Evolutionary conservation across 495 filamentous ascomycete species (phyloP).

Genomic region (Tuber melanosporum): DNA sequence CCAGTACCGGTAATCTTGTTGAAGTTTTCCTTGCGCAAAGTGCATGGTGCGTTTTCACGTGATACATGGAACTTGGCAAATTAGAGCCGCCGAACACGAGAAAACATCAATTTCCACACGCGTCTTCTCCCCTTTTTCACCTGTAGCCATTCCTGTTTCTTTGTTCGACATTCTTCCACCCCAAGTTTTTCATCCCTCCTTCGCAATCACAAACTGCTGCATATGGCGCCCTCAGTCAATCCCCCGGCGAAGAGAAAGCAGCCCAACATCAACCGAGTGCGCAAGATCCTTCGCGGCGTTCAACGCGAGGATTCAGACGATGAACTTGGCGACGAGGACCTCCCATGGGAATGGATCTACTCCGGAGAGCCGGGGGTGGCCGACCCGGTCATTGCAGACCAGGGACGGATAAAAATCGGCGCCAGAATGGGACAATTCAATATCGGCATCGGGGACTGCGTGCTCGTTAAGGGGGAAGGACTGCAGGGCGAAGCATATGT

Average conservation of each 20-base stretch:
- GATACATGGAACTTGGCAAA: neutral
- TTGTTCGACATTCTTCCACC: neutral
- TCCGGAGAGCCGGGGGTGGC: conserved; percentile 19
- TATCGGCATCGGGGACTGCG: conserved; percentile 71
- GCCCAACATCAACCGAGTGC: conserved; percentile 45
- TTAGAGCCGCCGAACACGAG: neutral
- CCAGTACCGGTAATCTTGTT: too few relatives aligned
- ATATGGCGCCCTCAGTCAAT: neutral
- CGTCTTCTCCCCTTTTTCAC: neutral
- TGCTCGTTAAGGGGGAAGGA: conserved; percentile 75
- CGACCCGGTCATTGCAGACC: conserved; percentile 39
- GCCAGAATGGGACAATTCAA: conserved; percentile 81
- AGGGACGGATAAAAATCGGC: conserved; percentile 57
- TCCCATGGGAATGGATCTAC: conserved; percentile 93
- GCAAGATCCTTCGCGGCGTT: conserved; percentile 60
- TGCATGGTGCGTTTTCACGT: neutral
- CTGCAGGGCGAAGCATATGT: conserved; percentile 79
- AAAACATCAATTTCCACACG: neutral
- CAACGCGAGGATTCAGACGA: conserved; percentile 83
- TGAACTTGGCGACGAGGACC: conserved; percentile 75
- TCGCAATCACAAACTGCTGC: neutral
- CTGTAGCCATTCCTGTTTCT: neutral
- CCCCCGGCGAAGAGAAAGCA: conserved; percentile 6
- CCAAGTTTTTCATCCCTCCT: neutral
- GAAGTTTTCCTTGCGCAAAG: too few relatives aligned